Evolutionary conservation across 1,284 basidiomycete species (phyloP), one percentile per base, ranked within the genome.

Genomic region (Ustilago tritici): DNA sequence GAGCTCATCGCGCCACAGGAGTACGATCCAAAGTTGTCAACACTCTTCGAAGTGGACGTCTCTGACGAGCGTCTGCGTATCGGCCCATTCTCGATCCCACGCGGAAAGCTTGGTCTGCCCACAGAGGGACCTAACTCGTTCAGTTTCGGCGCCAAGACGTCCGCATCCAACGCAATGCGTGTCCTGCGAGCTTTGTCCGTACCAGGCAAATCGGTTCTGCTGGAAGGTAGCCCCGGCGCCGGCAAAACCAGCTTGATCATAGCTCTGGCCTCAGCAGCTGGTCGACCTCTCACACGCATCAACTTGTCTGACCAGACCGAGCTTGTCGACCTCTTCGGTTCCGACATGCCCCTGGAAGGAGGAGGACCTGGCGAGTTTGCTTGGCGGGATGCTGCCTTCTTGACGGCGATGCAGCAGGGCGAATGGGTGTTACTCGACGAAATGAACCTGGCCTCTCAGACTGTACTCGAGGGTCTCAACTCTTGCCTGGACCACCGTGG

Each of bases 301-400:
- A 99, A 99, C 87, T 88, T 99, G 41, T 99, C 98, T 6, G 97
- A 99, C 83, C 97, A 99, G 87, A 99, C 97, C 0, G 97, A 99
- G 86, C 90, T 99, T 17, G 92, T 95, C 61, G 97, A 99, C 84
- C 89, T 99, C 5, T 98, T 99, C 82, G 97, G 97, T 15, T 95
- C 95, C 40, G 97, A 99, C 86, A 89, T 99, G 19, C 97, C 97
- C 7, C 92, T 96, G 1, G 95, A 98, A 87, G 94, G 94, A 35
- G 95, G 95, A 35, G 89, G 89, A 12, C 91, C 94, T 4, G 96
- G 96, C 60, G 93, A 97, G 85, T 99, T 99, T 86, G 92, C 92
- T 3, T 99, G 98, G 97, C 94, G 92, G 84, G 95, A 98, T 76
- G 97, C 96, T 0, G 95, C 98, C 57, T 99, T 99, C 85, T 89